These are phyloP conservation scores for Phlebiopsis gigantea DNA, from an alignment of 768 basidiomycete genomes.

Conservation along the genomic window DNA sequence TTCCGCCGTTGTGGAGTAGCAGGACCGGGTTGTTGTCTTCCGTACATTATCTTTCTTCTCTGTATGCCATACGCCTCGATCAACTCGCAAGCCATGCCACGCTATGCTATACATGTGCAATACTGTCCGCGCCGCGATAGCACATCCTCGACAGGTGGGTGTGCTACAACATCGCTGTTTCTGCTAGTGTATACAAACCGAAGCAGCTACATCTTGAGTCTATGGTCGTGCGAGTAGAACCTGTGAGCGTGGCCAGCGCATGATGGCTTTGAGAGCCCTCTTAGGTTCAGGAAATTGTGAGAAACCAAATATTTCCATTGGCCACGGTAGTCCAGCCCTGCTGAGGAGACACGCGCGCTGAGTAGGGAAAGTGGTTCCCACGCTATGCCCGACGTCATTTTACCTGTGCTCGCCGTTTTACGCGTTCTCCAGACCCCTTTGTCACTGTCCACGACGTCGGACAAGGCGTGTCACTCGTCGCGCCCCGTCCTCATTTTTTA, in stretches of 20 bases:
- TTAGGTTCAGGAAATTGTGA: no score
- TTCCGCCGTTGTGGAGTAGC: slow-evolving; percentile 13
- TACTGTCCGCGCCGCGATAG: neutral
- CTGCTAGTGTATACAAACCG: no score
- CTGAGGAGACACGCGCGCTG: no score
- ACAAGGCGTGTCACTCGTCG: neutral
- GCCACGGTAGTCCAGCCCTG: no score
- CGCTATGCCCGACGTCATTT: slow-evolving; percentile 5
- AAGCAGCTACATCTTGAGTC: no score
- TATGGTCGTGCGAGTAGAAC: no score
- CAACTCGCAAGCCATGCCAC: slow-evolving; percentile 28
- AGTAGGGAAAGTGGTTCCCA: neutral
- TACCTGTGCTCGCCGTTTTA: slow-evolving; percentile 1
- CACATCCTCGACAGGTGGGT: no score
- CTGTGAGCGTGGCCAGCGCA: no score
- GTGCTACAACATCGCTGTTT: no score
- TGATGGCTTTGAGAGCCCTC: no score
- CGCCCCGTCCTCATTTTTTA: neutral
- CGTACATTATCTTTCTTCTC: slow-evolving; percentile 25
- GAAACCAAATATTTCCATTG: no score
- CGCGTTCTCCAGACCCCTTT: neutral
- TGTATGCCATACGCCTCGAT: slow-evolving; percentile 35
- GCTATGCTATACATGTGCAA: slow-evolving; percentile 19
- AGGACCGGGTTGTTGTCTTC: slow-evolving; percentile 23
- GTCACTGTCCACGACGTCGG: neutral